Base-by-base conservation (phyloP, 1,139 yeast genomes). In the Pneumocystis sp. region DNA sequence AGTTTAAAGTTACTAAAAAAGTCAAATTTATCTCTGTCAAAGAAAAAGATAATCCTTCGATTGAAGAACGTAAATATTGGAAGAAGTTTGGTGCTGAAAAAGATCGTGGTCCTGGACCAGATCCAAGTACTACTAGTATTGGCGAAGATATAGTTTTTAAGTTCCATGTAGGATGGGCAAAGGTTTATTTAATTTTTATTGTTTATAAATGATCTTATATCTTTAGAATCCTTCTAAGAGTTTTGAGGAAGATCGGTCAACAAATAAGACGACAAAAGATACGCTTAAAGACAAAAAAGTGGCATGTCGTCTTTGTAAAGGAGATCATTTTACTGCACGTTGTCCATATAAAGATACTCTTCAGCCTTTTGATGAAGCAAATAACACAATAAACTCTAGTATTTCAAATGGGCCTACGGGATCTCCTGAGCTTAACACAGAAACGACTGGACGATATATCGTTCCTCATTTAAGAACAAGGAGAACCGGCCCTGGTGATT, bases 291-390 rank as follows among this genome's bases (percentile, higher is more conserved):
- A 82, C 75, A 81, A 81, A 73, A 82, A 84, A 76, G 82, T 81
- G 68, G 82, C 79, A 73, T 93, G 98, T 84, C 88, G 97, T 83
- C 80, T 83, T 67, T 93, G 99, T 86, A 86, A 87, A 70, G 97
- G 96, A 74, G 87, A 85, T 71, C 99, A 93, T 82, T 89, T 86
- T 83, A 88, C 97, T 59, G 80, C 91, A 75, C 86, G 87, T 79
- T 93, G 99, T 87, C 98, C 98, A 70, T 89, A 85, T 82, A 91
- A 88, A 79, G 96, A 87, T 73, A 87, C 95, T 61, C 81, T 93
- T 76, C 95, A 91, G 57, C 81, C 81, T 61, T 76, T 79, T 59
- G 75, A 77, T 61, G 65, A 63, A 10, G 75, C 77, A 60, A 76
- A 73, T 64, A 75, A 75, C 29, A 72, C 78, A 64, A 77, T 77